phyloP scores from a whole-genome alignment of 257 asterid species.

The Ophiorrhiza pumila region DNA sequence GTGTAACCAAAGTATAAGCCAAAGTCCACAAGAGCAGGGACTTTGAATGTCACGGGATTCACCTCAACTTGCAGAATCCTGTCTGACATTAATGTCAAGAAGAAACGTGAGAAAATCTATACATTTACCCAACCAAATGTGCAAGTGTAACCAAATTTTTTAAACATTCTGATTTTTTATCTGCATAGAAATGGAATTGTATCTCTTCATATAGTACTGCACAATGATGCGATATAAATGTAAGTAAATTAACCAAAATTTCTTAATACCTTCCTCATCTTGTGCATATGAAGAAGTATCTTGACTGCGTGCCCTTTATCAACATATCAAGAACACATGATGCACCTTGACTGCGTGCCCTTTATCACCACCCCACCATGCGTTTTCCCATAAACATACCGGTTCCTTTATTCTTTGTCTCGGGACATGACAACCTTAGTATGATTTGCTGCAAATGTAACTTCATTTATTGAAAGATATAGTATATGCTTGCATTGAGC shows the following conservation, averaged over 20 bases:
- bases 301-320: no score
- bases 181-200: no score
- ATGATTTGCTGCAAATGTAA: not conserved
- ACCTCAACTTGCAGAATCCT: not conserved
- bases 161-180: no score
- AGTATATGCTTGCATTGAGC: not conserved
- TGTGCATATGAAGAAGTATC: no score
- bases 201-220: no score
- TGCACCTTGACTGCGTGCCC: not conserved
- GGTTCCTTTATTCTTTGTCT: not conserved
- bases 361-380: not conserved
- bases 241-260: no score
- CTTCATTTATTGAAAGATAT: not conserved
- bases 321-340: no score
- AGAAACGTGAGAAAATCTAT: not conserved
- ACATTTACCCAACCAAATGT: not conserved
- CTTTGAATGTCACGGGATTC: slow-evolving; percentile 9
- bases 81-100: not conserved
- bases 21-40: no score
- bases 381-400: slow-evolving; percentile 1
- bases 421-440: not conserved
- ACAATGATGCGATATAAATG: no score
- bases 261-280: no score
- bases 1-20: not conserved
- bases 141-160: no score